Evolutionary conservation across 345 rosid species (phyloP).

Genomic region (Kandelia obovata): DNA sequence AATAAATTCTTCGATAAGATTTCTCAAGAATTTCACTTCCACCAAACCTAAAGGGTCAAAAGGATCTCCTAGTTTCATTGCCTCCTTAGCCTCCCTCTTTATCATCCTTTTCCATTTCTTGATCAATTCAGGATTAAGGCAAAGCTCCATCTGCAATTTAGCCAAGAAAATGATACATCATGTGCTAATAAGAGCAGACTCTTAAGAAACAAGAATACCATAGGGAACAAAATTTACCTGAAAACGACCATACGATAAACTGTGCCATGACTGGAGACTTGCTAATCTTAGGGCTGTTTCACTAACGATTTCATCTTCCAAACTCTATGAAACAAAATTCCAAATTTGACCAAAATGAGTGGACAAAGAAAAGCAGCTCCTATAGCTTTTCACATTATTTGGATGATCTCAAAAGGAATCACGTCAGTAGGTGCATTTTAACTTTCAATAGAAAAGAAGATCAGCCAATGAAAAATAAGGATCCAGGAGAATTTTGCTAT

Average conservation of each 20-base stretch:
- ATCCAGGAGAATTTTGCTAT: too few species aligned
- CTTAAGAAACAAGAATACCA: background rate
- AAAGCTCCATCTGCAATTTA: slow-evolving; percentile 79
- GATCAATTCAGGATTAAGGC: slow-evolving; percentile 73
- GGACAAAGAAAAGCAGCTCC: background rate
- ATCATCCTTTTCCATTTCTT: slow-evolving; percentile 86
- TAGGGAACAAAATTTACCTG: slow-evolving; percentile 45
- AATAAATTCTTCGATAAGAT: slow-evolving; percentile 80
- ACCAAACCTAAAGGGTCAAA: slow-evolving; percentile 55
- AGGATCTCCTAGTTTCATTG: slow-evolving; percentile 46
- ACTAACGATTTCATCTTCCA: slow-evolving; percentile 93
- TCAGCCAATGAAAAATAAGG: too few species aligned
- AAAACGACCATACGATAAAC: slow-evolving; percentile 92
- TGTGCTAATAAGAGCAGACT: slow-evolving; percentile 7
- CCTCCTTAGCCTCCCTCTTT: slow-evolving; percentile 74
- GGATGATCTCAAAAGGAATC: background rate
- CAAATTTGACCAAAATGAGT: background rate
- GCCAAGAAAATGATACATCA: slow-evolving; percentile 15
- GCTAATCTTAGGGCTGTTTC: slow-evolving; percentile 79
- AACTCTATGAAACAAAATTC: slow-evolving; percentile 53
- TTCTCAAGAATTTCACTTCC: slow-evolving; percentile 81
- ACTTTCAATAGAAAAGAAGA: too few species aligned
- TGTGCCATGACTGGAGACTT: slow-evolving; percentile 80
- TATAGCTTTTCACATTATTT: background rate
- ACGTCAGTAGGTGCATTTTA: too few species aligned